Evolutionary conservation across 164 flowering plant genomes (phyloP), one percentile per base, ranked within the genome.

Genomic region (Akebia trifoliata): DNA sequence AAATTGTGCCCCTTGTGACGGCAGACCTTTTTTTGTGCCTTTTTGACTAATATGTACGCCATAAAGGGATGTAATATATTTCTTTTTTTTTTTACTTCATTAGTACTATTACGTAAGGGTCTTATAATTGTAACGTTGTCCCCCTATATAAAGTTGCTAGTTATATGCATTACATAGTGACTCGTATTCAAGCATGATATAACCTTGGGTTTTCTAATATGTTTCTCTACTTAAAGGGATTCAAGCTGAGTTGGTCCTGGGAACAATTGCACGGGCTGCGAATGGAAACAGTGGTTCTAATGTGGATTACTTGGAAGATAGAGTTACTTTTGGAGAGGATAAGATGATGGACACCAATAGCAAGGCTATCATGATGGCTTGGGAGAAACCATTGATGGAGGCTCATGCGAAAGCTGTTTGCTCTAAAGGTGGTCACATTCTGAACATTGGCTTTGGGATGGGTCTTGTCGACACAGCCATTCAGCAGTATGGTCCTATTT

Each of bases 311-410:
- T 78, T 90, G 78, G 93, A 84, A 50, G 96, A 87, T 51, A 84
- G 99, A 64, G 81, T 93, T 54, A 71, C 58, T 40, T 93, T 93
- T 61, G 87, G 99, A 29, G 96, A 90, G 77, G 99, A 83, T 70
- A 93, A 78, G 77, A 48, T 90, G 38, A 84, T 83, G 96, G 97
- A 86, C 57, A 52, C 86, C 0, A 56, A 80, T 20, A 80, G 87
- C 71, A 90, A 93, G 66, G 99, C 97, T 36, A 62, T 90, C 35
- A 90, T 93, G 99, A 93, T 93, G 99, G 96, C 90, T 25, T 90
- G 97, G 97, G 99, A 93, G 81, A 84, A 77, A 63, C 99, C 96
- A 31, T 69, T 87, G 64, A 93, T 93, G 99, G 97, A 90, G 71
- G 88, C 96, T 70, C 97, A 90, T 71, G 97, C 97, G 2, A 93